phyloP scores from a whole-genome alignment of 345 rosid species.

The Populus pruinosa region DNA sequence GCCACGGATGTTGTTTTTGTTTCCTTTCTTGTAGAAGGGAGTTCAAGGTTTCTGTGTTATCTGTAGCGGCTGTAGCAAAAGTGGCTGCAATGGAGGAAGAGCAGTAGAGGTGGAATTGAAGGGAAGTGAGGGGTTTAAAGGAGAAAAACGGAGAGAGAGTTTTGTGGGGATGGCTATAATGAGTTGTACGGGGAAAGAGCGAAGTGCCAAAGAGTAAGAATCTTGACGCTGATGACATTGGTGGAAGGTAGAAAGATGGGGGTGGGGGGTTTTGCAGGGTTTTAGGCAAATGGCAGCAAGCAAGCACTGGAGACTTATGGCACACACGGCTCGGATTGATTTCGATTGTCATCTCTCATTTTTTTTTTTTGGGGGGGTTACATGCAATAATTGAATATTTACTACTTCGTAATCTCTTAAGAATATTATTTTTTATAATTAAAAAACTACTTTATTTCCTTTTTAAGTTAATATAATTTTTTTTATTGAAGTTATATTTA shows the following conservation, averaged over 20 bases:
- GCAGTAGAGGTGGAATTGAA: slow-evolving; percentile 10
- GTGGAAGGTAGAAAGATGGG: neutral
- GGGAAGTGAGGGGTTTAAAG: slow-evolving; percentile 9
- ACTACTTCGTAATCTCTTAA: no score
- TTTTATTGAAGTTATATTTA: no score
- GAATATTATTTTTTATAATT: no score
- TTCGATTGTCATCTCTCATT: no score
- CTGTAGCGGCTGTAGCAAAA: slow-evolving; percentile 12
- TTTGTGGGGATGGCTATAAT: neutral
- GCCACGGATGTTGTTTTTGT: slow-evolving; percentile 65
- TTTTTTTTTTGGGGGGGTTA: no score
- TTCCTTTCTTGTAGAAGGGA: slow-evolving; percentile 15
- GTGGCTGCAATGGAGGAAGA: slow-evolving; percentile 18
- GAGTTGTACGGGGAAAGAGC: slow-evolving; percentile 31
- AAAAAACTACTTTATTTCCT: no score
- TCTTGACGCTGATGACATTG: slow-evolving; percentile 52
- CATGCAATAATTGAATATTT: no score
- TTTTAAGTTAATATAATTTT: no score
- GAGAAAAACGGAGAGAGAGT: slow-evolving; percentile 21
- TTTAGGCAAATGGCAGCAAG: neutral
- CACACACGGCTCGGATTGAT: neutral
- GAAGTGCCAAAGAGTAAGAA: slow-evolving; percentile 38
- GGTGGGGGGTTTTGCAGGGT: neutral
- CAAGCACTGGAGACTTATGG: neutral
- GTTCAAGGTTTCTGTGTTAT: slow-evolving; percentile 4